These are phyloP conservation scores for Pyracantha coccinea DNA, from an alignment of 331 rosid species.

Conservation along the genomic window DNA sequence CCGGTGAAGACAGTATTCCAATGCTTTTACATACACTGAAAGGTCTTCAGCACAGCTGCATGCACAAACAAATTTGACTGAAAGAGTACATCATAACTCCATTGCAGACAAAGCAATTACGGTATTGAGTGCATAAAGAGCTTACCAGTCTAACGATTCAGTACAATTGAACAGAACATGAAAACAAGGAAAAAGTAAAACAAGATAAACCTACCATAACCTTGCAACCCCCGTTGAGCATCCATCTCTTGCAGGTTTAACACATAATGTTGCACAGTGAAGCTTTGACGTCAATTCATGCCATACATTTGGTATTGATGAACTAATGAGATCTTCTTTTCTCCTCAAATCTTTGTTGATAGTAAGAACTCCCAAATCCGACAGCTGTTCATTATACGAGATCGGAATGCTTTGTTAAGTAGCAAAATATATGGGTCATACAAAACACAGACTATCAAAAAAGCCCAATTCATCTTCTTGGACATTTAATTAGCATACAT, in stretches of 20 bases:
- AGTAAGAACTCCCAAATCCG: constrained; percentile 71
- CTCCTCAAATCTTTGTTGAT: constrained; percentile 57
- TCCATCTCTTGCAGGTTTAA: constrained; percentile 94
- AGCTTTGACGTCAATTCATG: constrained; percentile 60
- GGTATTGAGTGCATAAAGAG: not conserved
- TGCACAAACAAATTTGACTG: not conserved
- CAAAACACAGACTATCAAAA: not conserved
- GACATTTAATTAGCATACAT: constrained; percentile 32
- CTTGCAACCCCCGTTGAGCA: constrained; percentile 98
- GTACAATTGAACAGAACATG: not conserved
- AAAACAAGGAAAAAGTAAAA: not conserved
- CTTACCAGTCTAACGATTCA: not conserved
- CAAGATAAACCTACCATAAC: constrained; percentile 53
- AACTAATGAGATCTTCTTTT: constrained; percentile 42
- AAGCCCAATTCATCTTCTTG: not conserved
- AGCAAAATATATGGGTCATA: not conserved
- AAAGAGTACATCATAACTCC: not conserved
- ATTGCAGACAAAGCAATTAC: not conserved
- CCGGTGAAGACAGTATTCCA: constrained; percentile 51
- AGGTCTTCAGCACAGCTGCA: constrained; percentile 76
- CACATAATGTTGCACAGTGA: constrained; percentile 70
- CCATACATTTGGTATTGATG: constrained; percentile 53
- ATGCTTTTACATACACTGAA: constrained; percentile 54
- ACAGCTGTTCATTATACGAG: constrained; percentile 42
- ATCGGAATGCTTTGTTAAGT: not conserved